Evolutionary conservation across 805 yeast genomes (phyloP), one percentile per base, ranked within the genome.

Genomic region (Scheffersomyces amazonensis): DNA sequence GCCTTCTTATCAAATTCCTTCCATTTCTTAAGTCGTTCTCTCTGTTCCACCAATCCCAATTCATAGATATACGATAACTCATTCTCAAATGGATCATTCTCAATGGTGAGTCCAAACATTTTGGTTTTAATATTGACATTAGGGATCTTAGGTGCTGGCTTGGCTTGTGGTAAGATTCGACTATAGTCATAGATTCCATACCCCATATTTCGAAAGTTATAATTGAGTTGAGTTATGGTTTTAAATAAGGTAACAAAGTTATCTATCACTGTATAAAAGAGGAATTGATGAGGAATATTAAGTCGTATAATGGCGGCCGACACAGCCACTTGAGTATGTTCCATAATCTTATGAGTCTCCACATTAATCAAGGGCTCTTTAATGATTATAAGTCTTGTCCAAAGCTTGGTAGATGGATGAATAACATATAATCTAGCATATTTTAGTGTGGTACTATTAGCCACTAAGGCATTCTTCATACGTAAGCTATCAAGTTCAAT

Each of bases 1-100:
- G 43, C 43, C 38, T 45, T 50, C 32, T 64, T 60, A 12, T 69
- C 70, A 32, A 69, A 70, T 10, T 60, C 40, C 5, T 66, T 56
- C 29, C 47, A 36, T 33, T 84, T 81, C 17, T 75, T 76, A 10
- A 76, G 35, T 43, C 96, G 69, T 36, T 69, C 64, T 46, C 66
- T 70, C 53, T 87, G 95, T 48, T 82, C 91, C n/a, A 69, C 41
- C 16, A 62, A 35, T 1, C 95, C 95, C 9, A 83, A 68, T 48
- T 82, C 81, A 50, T 74, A 80, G 19, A 83, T 76, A 51, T 77
- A 66, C 16, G 78, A 74, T 33, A 90, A 62, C 49, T 87, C 81
- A 6, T 80, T 69, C 58, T 91, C 98, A 56, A 90, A 89, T 6
- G 95, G 91, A 59, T 91, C 97, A 57, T 87, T 95, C 39, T 87